A percentile compares a stretch with the other conserved stretches of the same genome.
phyloP scores from a whole-genome alignment of 345 rosid species.

The Balakata baccata region DNA sequence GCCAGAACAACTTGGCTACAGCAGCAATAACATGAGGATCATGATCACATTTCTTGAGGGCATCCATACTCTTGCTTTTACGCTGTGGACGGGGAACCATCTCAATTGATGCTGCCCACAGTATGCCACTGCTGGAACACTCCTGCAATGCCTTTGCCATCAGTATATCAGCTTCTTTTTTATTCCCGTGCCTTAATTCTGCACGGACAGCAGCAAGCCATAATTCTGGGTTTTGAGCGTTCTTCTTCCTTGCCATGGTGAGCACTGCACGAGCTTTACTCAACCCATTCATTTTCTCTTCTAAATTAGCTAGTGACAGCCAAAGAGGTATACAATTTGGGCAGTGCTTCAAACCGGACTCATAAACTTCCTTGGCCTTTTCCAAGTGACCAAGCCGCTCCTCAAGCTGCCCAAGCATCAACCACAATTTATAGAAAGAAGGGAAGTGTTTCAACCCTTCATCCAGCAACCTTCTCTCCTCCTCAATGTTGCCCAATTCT shows the following conservation, averaged over 20 bases:
- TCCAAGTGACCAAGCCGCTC: conserved; percentile 61
- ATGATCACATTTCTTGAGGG: conserved; percentile 69
- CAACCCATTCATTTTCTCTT: conserved; percentile 70
- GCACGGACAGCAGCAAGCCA: conserved; percentile 93
- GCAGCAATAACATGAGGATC: conserved; percentile 87
- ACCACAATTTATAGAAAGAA: conserved; percentile 81
- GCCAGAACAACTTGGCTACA: conserved; percentile 86
- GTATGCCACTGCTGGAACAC: conserved; percentile 82
- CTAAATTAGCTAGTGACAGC: conserved; percentile 75
- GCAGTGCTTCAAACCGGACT: conserved; percentile 64
- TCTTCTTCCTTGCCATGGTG: conserved; percentile 74
- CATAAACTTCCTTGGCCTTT: conserved; percentile 64
- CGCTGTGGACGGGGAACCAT: conserved; percentile 81
- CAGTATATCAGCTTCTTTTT: conserved; percentile 72
- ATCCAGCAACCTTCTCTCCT: conserved; percentile 74
- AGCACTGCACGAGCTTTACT: conserved; percentile 83
- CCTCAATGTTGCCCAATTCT: conserved; percentile 67
- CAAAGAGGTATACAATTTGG: conserved; percentile 64
- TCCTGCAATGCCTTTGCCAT: conserved; percentile 95
- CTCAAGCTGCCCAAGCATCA: conserved; percentile 95
- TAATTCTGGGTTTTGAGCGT: conserved; percentile 68
- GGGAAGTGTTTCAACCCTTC: conserved; percentile 83
- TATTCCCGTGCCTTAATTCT: conserved; percentile 71
- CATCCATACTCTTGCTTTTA: conserved; percentile 69
- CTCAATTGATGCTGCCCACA: conserved; percentile 87